These are phyloP conservation scores for Pugionium cornutum DNA, from an alignment of 345 rosid genomes.

Conservation along the genomic window DNA sequence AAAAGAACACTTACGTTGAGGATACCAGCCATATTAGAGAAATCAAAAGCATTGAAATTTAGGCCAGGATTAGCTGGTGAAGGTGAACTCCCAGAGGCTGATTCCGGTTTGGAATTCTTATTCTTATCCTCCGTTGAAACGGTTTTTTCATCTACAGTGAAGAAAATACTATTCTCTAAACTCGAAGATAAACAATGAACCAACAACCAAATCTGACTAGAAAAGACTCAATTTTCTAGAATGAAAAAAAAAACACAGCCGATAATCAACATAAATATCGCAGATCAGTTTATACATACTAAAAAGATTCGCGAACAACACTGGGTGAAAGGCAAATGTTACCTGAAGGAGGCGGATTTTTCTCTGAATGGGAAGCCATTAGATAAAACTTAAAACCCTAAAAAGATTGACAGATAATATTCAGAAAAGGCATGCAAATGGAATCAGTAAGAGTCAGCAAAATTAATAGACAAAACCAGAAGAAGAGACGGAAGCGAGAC, in stretches of 20 bases:
- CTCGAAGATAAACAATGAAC: background rate
- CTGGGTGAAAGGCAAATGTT: background rate
- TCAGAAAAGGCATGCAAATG: background rate
- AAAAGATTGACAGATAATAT: background rate
- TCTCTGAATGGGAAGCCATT: slow-evolving; percentile 67
- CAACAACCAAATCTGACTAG: slow-evolving; percentile 27
- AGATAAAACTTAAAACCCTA: slow-evolving; percentile 28
- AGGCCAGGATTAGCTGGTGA: slow-evolving; percentile 43
- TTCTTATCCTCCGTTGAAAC: slow-evolving; percentile 40
- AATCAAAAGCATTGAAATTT: slow-evolving; percentile 77
- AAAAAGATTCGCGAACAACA: slow-evolving; percentile 2
- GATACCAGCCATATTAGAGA: slow-evolving; percentile 78
- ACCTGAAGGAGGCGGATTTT: slow-evolving; percentile 63
- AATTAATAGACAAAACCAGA: background rate
- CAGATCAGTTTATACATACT: slow-evolving; percentile 21
- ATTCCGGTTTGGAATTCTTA: slow-evolving; percentile 47
- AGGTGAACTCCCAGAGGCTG: slow-evolving; percentile 61
- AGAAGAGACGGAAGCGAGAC: slow-evolving; percentile 13
- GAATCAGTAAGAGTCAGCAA: background rate
- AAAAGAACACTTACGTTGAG: slow-evolving; percentile 59
- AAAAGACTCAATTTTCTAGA: slow-evolving; percentile 7
- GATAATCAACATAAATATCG: background rate
- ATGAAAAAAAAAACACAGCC: background rate
- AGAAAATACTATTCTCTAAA: background rate
- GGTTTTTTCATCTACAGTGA: slow-evolving; percentile 55